Conservation (phyloP, 257 asterid species). For the Solanum appendiculatum region DNA sequence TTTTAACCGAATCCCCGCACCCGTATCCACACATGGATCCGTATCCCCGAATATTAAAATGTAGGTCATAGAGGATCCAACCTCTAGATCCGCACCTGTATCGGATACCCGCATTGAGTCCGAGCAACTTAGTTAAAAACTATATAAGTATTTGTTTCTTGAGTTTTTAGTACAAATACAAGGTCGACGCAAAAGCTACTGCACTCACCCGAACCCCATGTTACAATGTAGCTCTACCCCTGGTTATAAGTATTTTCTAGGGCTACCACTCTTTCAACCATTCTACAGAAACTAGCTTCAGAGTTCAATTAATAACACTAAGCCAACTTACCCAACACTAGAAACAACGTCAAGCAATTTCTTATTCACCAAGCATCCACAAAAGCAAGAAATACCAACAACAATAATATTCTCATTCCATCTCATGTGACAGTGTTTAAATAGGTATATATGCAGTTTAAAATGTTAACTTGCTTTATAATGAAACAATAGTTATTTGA, state of each 20-base stretch:
- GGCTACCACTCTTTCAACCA: background rate
- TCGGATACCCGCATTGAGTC: background rate
- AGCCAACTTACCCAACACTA: background rate
- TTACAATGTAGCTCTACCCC: background rate
- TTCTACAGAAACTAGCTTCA: background rate
- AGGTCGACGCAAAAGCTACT: background rate
- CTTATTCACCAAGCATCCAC: background rate
- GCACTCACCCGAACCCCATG: background rate
- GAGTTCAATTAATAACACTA: background rate
- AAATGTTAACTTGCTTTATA: background rate
- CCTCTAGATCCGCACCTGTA: background rate
- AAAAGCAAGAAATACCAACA: background rate
- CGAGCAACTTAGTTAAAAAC: background rate
- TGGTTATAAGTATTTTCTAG: background rate
- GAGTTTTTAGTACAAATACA: background rate
- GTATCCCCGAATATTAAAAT: background rate
- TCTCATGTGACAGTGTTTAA: background rate
- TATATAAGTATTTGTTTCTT: background rate
- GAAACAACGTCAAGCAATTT: background rate
- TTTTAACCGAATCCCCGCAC: background rate
- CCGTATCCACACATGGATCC: background rate
- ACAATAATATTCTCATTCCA: background rate
- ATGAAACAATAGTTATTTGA: background rate
- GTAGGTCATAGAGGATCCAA: background rate
- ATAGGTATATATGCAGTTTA: background rate